Evolutionary conservation across 352 stramenopile genomes (phyloP), one percentile per base, ranked within the genome.

Genomic region (Pythium graminicola): DNA sequence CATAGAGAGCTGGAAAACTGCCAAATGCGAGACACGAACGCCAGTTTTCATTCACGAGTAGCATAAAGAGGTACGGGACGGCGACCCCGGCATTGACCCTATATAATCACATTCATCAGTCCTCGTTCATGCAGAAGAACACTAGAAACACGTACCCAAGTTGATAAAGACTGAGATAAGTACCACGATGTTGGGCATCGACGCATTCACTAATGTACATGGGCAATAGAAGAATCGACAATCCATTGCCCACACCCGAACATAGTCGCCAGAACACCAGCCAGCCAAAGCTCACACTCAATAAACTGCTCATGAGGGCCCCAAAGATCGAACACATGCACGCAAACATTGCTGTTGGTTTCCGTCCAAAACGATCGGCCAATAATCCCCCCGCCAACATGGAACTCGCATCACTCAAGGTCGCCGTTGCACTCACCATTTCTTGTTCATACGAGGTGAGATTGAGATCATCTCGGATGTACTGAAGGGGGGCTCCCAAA

Each of bases 161-260:
- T 36, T 94, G 81, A 46, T 83, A 93, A 32, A 89, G 63, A 23
- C 81, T 86, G 32, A 94, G 66, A 62, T 84, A 87, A 4, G 64
- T 62, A 17, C 81, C 80, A 20, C 83, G 78, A 56, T 67, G 76
- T 5, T 70, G 55, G 35, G 76, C 69, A 50, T 86, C 70, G 16
- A 91, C 74, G 39, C 76, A 88, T 50, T 93, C 83, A 44, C 81
- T 90, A 28, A 92, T 92, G 67, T 92, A 94, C 82, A 93, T 93
- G 29, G 82, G 82, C n/a, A 93, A 63, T 31, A 93, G 60, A 29
- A 93, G 54, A 35, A 93, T 93, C 13, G 80, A 93, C 53, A 93
- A 62, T 1, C 80, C 82, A 24, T 93, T 93, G 50, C 82, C 80
- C 16, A 93, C 68, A 44, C 82, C 82, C 1, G 76, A 74, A 58